Base-by-base conservation (phyloP, 192 early-diverging fungal species). In the Lobosporangium transversale region DNA sequence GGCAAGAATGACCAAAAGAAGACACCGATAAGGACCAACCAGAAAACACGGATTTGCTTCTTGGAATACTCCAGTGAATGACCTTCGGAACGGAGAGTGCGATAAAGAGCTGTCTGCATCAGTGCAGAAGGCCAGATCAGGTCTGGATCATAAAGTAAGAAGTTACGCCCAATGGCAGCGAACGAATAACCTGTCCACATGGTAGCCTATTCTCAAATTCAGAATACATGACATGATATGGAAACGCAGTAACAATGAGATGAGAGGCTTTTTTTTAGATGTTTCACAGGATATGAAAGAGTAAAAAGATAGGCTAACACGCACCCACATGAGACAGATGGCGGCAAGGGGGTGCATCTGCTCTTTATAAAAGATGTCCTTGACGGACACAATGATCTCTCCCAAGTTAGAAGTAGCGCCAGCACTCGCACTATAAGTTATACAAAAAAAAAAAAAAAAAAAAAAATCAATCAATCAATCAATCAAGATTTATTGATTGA, bases 321-420 rank as follows among this genome's bases (percentile, higher is more conserved):
- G 14, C 56, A 70, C 69, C 73, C 73, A 76, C 73, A 76, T 76
- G 36, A 76, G 45, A 30, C 26, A 76, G 31, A 76, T 76, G 45
- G 73, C 80, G 26, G 80, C 80, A 12, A 78, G 32, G 3, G 80
- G 80, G 36, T 81, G 61, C 80, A 81, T 81, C 51, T 66, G 66
- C 35, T 81, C 80, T 9, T 78, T 47, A 44, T 81, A 81, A n/a
- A 81, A 81, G 26, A 81, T 45, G 36, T 81, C 80, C 52, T 81
- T 81, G 54, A 81, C 80, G 9, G 80, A 81, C 3, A 81, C 63
- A 24, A 81, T 78, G 31, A 81, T 81, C 59, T 81, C 80, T 18
- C 71, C 80, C 35, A 81, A 50, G 47, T 80, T 80, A 32, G 73
- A 76, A 9, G 73, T 76, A 3, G 73, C 73, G 35, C 73, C 73